Evolutionary conservation across 495 filamentous ascomycete species (phyloP), one percentile per base, ranked within the genome.

Genomic region (Neurospora sp.): DNA sequence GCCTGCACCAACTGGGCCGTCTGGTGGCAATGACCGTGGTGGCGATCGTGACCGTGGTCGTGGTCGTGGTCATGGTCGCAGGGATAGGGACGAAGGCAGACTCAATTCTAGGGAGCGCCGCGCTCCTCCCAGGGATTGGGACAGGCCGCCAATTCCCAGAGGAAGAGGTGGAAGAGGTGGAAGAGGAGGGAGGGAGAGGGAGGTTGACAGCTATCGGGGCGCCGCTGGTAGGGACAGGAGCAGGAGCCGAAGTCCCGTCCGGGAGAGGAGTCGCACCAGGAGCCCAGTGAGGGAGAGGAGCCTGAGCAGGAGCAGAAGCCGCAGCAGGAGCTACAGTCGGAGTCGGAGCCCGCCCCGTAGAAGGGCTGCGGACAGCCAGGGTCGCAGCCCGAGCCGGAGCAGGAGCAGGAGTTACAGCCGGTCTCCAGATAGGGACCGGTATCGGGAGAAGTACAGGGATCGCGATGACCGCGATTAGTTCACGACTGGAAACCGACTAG

Each of bases 181-280:
- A 59, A 20, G 16, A 42, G 72, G 71, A 40, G 72, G 68, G 7
- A 45, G 70, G 72, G 70, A 73, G 22, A 14, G 73, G 68, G 69
- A 74, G 48, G 42, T 18, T 27, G 68, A 70, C 41, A 65, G 53
- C 53, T 65, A 65, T 7, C 53, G 53, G 3, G 53, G 53, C 8
- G 53, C 53, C 31, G 53, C 53, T 65, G 53, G 31, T 35, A 68
- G 53, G 41, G 35, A 41, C 40, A 45, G 68, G 39, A 41, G 68
- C 35, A 72, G 70, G 53, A 27, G 38, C 31, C 20, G 45, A 0
- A 59, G 48, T 14, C 53, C 45, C 3, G 10, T 65, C 10, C n/a
- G 71, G 9, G 65, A 73, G 71, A 68, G 73, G 27, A 61, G 22
- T n/a, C 53, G 35, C 12, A 40, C 44, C 9, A 39, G 45, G 16